Evolutionary conservation across 2,329 filamentous ascomycete genomes (phyloP), one percentile per base, ranked within the genome.

Genomic region (Pochonia chlamydosporia): DNA sequence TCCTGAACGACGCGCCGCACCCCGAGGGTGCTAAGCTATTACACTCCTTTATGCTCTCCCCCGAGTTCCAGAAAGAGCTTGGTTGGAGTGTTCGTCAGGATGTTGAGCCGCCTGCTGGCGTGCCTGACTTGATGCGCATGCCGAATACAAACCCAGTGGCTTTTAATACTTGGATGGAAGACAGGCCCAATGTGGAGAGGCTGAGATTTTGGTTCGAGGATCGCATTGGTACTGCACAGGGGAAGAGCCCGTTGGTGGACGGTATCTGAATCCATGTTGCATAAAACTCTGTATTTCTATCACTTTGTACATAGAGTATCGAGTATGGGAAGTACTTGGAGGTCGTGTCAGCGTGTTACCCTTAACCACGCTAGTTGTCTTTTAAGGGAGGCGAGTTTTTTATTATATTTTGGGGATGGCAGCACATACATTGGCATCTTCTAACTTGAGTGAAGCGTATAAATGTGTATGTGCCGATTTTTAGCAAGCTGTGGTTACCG

Each of bases 1-100:
- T 79, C 48, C 60, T 74, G 25, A 69, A 68, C 45, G 60, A 72
- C 25, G 72, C 75, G 0, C 71, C 71, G 0, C 72, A 74, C 43
- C 71, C 72, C 0, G 73, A 78, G 56, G 66, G 66, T 26, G 72
- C 75, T 24, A 78, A 76, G 61, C 59, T 78, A 23, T 64, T 78
- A 8, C 66, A 72, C 53, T 72, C 65, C 54, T 78, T 59, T 54
- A 49, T 78, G 5, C 56, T 77, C 10, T 71, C 64, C 46, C 48
- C 59, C 2, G 72, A 73, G 46, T 65, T 52, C 40, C 70, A 75
- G 54, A 45, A 55, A 7, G 40, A 48, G 1, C 49, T 44, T 4
- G 60, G 60, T 3, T 58, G 67, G 68, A 64, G 63, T 16, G 63
- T 67, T 1, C 61, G 68, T 4, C 51, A 48, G 3, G 70, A 73